Evolutionary conservation across 345 rosid species (phyloP), one percentile per base, ranked within the genome.

Genomic region (Eucalyptus victrix): DNA sequence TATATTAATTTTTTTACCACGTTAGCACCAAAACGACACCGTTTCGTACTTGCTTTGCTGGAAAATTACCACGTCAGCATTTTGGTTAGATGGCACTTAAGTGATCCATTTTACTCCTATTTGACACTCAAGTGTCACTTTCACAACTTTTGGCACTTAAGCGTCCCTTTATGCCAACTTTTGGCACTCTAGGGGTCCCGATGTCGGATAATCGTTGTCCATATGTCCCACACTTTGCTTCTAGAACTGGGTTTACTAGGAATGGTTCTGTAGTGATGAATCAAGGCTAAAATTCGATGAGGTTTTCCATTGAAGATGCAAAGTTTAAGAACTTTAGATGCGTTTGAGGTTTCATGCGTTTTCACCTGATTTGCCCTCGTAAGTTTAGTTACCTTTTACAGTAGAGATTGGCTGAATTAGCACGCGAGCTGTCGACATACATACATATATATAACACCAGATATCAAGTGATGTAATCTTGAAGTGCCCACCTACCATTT

Each of bases 21-120:
- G 1, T 15, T 0, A 5, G 7, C 6, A 49, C 51, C 51, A 49
- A 49, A 49, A 49, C 3, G 3, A 49, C 1, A 0, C 7, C 6
- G 3, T 49, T 49, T 49, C 0, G 6, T 7, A 49, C 51, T 49
- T 49, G 51, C 17, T 49, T 49, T 15, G 17, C 51, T 15, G 1
- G 18, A 49, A 49, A 15, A 49, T 49, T 5, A 0, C 3, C 18
- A 49, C 7, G 51, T 49, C 7, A 5, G 18, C 18, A 49, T 49
- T 15, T 49, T 49, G 7, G 51, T 15, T 15, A 0, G 51, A 49
- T 49, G 6, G 51, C 18, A 49, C 51, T 15, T 15, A 49, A 49
- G 51, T 49, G 0, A 49, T 49, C 18, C 3, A 49, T 49, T 49
- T 49, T 49, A 0, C 51, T 49, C 18, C 18, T 1, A 49, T 49